Percentiles rank a stretch among this genome's conserved stretches.
Conservation (phyloP, 2,329 filamentous ascomycete genomes). For the Furcasterigmium furcatum region DNA sequence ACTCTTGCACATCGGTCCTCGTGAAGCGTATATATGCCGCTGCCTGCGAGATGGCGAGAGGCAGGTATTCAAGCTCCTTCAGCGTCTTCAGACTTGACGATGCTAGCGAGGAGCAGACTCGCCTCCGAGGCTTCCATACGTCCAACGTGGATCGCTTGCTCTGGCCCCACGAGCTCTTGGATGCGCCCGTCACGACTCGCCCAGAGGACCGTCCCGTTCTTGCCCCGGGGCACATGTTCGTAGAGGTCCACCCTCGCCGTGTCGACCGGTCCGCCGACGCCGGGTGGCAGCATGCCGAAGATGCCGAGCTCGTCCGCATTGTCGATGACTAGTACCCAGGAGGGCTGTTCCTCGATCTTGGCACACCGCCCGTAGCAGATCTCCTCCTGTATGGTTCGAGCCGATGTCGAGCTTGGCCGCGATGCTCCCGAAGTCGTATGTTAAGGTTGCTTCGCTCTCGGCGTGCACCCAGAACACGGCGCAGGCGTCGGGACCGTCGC, state of each 20-base stretch:
- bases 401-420: conserved; percentile 18
- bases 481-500: conserved; percentile 12
- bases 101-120: conserved; percentile 9
- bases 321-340: conserved; percentile 28
- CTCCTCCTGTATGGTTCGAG: conserved; percentile 11
- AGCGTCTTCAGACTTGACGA: background rate
- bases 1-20: conserved; percentile 14
- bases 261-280: background rate
- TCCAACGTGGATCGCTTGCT: conserved; percentile 13
- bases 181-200: conserved; percentile 25
- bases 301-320: conserved; percentile 26
- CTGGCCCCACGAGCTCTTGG: conserved; percentile 17
- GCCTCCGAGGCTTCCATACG: conserved; percentile 17
- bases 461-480: conserved; percentile 35
- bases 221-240: conserved; percentile 18
- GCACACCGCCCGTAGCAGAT: conserved; percentile 15
- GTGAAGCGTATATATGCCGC: conserved; percentile 25
- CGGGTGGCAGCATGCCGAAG: conserved; percentile 15
- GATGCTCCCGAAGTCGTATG: conserved; percentile 24
- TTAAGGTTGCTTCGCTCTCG: conserved; percentile 24
- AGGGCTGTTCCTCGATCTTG: conserved; percentile 10
- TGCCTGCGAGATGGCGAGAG: conserved; percentile 27
- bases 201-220: conserved; percentile 24
- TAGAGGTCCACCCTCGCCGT: background rate
- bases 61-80: conserved; percentile 20